Conservation (phyloP, 441 rosid species). For the Kokia cookei region DNA sequence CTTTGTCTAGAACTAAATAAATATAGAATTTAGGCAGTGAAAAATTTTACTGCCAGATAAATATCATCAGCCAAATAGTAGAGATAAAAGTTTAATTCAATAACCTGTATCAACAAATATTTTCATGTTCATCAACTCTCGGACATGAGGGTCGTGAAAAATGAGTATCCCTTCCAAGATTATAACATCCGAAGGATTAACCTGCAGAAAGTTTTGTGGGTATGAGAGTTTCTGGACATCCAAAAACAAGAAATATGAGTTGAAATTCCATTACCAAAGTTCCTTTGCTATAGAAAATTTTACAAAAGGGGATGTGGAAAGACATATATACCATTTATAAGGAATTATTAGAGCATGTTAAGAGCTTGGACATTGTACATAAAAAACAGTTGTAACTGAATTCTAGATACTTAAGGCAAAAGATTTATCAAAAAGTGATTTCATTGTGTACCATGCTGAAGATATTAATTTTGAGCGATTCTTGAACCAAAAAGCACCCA, state of each 20-base stretch:
- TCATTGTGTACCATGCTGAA: not conserved
- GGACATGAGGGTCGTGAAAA: conserved; percentile 87
- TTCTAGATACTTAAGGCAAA: not conserved
- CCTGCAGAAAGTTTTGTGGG: conserved; percentile 41
- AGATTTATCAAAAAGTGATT: not conserved
- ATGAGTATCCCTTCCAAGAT: conserved; percentile 94
- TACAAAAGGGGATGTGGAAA: not conserved
- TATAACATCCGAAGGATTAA: conserved; percentile 94
- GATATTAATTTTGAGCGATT: not conserved
- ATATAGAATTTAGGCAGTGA: not conserved
- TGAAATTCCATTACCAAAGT: not conserved
- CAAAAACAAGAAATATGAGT: not conserved
- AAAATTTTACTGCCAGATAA: not conserved
- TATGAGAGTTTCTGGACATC: conserved; percentile 2
- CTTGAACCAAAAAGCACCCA: not conserved
- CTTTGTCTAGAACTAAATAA: not conserved
- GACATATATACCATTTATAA: not conserved
- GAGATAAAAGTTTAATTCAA: conserved; percentile 4
- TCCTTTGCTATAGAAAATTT: not conserved
- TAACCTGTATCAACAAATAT: conserved; percentile 98
- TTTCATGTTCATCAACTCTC: conserved; percentile 97
- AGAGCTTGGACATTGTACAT: conserved; percentile 24
- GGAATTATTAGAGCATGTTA: not conserved
- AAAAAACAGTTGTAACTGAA: not conserved
- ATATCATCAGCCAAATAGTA: not conserved